A percentile compares a stretch with the other conserved stretches of the same genome.
Evolutionary conservation across 2,329 filamentous ascomycete genomes (phyloP).

Genomic region (Cryphonectria carpinicola): DNA sequence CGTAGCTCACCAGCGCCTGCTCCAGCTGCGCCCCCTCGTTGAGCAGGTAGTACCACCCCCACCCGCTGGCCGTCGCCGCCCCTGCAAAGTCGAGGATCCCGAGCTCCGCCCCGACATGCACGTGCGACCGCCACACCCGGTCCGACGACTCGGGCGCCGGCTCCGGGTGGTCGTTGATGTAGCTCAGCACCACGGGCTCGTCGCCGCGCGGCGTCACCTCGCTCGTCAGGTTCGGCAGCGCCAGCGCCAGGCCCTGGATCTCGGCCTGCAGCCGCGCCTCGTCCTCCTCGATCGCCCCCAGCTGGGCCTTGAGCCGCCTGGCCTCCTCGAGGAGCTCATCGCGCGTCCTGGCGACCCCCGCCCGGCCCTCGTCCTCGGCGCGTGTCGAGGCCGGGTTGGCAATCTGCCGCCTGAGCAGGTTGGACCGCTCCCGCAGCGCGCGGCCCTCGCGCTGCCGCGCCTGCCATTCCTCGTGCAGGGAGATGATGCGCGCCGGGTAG

Average conservation of each 20-base stretch:
- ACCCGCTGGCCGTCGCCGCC: conserved; percentile 82
- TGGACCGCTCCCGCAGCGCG: conserved; percentile 67
- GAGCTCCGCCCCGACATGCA: conserved; percentile 84
- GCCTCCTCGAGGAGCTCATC: conserved; percentile 66
- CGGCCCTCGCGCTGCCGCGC: conserved; percentile 64
- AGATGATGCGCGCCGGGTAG: conserved; percentile 60
- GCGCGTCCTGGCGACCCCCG: conserved; percentile 43
- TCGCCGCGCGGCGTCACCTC: conserved; percentile 72
- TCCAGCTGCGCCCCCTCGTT: conserved; percentile 93
- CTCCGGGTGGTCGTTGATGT: conserved; percentile 75
- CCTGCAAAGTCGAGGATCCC: conserved; percentile 87
- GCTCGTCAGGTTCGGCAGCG: conserved; percentile 86
- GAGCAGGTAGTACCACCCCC: conserved; percentile 98
- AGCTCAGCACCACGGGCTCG: conserved; percentile 68
- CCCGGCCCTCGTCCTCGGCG: conserved; percentile 42
- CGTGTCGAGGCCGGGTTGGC: conserved; percentile 54
- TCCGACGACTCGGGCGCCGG: conserved; percentile 39
- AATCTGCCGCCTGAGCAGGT: conserved; percentile 63
- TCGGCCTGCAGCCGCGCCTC: conserved; percentile 65
- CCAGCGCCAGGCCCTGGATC: conserved; percentile 74
- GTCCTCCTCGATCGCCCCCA: conserved; percentile 62
- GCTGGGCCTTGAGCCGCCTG: conserved; percentile 63
- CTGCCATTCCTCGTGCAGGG: conserved; percentile 61
- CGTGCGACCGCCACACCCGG: conserved; percentile 72
- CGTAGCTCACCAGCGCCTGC: conserved; percentile 88